These are phyloP conservation scores for Castanea crenata DNA, from an alignment of 306 rosid genomes.

Conservation along the genomic window DNA sequence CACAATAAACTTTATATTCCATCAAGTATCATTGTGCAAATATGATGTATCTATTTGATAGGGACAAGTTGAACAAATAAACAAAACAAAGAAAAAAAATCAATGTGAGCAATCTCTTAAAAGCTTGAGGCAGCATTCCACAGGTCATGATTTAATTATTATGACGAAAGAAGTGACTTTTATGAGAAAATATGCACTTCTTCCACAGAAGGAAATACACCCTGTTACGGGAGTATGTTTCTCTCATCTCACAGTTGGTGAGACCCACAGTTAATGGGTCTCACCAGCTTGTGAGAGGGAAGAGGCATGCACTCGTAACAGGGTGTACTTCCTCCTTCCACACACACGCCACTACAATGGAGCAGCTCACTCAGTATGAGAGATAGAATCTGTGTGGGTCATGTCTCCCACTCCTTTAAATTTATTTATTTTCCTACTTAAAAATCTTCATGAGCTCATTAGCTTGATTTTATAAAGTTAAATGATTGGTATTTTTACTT, in stretches of 20 bases:
- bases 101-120: slow-evolving; percentile 12
- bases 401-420: slow-evolving; percentile 34
- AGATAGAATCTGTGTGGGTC: slow-evolving; percentile 50
- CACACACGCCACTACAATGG: slow-evolving; percentile 14
- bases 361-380: slow-evolving; percentile 28
- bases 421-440: neutral
- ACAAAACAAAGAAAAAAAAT: neutral
- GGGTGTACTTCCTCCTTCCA: slow-evolving; percentile 6
- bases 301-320: no score
- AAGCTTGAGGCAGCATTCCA: slow-evolving; percentile 2
- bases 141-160: slow-evolving; percentile 9
- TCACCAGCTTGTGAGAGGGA: no score
- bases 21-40: slow-evolving; percentile 40
- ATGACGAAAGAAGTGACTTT: slow-evolving; percentile 24
- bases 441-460: slow-evolving; percentile 8
- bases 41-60: slow-evolving; percentile 40
- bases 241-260: no score
- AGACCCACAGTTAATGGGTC: no score
- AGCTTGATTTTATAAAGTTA: no score
- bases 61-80: slow-evolving; percentile 23
- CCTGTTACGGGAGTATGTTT: no score
- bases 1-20: slow-evolving; percentile 38
- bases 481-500: no score
- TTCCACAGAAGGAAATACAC: no score
- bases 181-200: slow-evolving; percentile 22